These are phyloP conservation scores for Aspergillus nidulans DNA, from an alignment of 495 filamentous ascomycete species.

Conservation along the genomic window DNA sequence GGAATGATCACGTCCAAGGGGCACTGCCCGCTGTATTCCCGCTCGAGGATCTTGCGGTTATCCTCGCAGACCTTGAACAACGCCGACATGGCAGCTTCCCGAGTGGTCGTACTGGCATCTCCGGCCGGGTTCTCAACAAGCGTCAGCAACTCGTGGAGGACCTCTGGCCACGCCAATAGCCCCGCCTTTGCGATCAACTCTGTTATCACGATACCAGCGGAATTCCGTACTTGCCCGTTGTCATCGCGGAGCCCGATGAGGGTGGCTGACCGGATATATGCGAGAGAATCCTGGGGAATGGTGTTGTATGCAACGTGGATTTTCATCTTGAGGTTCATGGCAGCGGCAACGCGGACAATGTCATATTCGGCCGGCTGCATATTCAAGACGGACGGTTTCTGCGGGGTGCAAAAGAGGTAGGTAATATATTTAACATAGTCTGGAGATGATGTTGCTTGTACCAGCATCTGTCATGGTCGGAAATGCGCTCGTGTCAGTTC, in stretches of 20 bases:
- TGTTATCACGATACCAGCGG: constrained; percentile 92
- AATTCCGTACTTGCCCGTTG: constrained; percentile 76
- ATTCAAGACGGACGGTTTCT: constrained; percentile 53
- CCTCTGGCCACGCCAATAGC: constrained; percentile 84
- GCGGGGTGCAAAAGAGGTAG: constrained; percentile 74
- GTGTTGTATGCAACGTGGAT: constrained; percentile 65
- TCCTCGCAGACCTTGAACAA: constrained; percentile 96
- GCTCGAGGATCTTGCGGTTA: constrained; percentile 80
- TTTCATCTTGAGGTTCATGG: constrained; percentile 92
- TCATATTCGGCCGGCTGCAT: constrained; percentile 58
- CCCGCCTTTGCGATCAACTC: constrained; percentile 83
- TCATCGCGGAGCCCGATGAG: constrained; percentile 75
- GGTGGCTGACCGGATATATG: constrained; percentile 73
- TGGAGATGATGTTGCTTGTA: constrained; percentile 81
- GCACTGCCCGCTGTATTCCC: constrained; percentile 77
- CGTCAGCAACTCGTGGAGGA: constrained; percentile 73
- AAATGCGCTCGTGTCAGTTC: constrained; percentile 12
- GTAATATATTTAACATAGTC: constrained; percentile 97
- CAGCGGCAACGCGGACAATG: constrained; percentile 77
- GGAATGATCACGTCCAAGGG: constrained; percentile 87
- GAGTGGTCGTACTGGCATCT: constrained; percentile 60
- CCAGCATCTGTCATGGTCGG: constrained; percentile 69
- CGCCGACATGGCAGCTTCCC: constrained; percentile 92
- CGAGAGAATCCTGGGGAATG: constrained; percentile 63
- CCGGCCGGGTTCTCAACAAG: constrained; percentile 70